Base-by-base conservation (phyloP, 257 asterid species). In the Fraxinus quadrangulata region DNA sequence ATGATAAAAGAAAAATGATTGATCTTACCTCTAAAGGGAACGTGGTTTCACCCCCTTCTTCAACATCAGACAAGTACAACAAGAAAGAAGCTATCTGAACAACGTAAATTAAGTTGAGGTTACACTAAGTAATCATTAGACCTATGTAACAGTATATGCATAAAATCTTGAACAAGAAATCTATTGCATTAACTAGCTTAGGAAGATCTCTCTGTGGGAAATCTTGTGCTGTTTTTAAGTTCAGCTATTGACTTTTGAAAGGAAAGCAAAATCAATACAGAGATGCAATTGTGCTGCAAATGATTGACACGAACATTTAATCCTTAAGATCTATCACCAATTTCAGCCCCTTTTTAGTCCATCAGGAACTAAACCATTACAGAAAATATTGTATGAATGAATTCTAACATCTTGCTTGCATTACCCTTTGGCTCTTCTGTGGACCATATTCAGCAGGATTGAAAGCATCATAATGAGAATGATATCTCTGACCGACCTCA, bases 11-110 rank as follows among this genome's bases (percentile, higher is more conserved):
- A 26, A 63, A 21, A 63, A 24, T 3, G 36, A 63, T 24, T 63
- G 33, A 26, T 63, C 78, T 76, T 86, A 89, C 99, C 97, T 93
- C 98, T 24, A 83, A 92, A 23, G 99, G 99, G 68, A 95, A 96
- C 97, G 93, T 89, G 81, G 99, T 96, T 86, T 96, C 98, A 47
- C 99, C 98, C 36, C 99, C 98, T 89, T 96, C 94, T 83, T 93
- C 94, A 82, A 95, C 99, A 81, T 93, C 94, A 45, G 98, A 91
- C 77, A 96, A 83, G 85, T 96, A 96, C 78, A 96, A 80, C 78
- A 96, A 87, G 87, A 96, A 96, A 51, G 99, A 96, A 70, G 98
- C 98, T 82, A 95, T 87, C 98, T 95, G 80, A 34, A 72, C 67
- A 73, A 54, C 56, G 75, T 67, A 9, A 40, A 67, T 28, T 21